Evolutionary conservation across 2,329 filamentous ascomycete genomes (phyloP).

Genomic region (Colletotrichum sp.): DNA sequence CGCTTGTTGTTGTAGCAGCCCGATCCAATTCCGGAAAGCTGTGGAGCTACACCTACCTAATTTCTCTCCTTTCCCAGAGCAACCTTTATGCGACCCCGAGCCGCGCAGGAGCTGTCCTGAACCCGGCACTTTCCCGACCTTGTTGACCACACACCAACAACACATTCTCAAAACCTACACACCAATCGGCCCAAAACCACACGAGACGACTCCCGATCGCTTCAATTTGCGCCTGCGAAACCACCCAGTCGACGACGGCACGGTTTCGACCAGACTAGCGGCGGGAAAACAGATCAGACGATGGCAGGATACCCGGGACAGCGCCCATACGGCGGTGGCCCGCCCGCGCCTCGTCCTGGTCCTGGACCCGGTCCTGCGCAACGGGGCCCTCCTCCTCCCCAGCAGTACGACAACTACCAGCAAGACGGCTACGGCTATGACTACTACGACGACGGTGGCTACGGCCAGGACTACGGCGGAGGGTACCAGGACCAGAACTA

Average conservation of each 20-base stretch:
- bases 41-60: conserved; percentile 19
- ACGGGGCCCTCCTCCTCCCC: conserved; percentile 36
- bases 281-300: background rate
- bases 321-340: conserved; percentile 53
- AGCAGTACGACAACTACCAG: conserved; percentile 52
- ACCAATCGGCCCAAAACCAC: background rate
- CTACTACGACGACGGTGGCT: conserved; percentile 45
- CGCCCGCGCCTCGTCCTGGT: conserved; percentile 44
- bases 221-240: background rate
- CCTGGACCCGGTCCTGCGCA: conserved; percentile 25
- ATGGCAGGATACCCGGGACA: conserved; percentile 43
- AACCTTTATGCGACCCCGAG: conserved; percentile 4
- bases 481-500: conserved; percentile 53
- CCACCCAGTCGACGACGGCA: background rate
- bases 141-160: background rate
- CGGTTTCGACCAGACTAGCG: background rate
- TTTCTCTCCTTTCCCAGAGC: conserved; percentile 11
- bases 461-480: conserved; percentile 42
- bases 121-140: conserved; percentile 3
- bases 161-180: background rate
- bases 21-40: conserved; percentile 14
- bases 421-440: conserved; percentile 49
- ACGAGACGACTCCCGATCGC: background rate
- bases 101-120: conserved; percentile 1
- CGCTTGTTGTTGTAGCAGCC: conserved; percentile 7